These are phyloP conservation scores for Jaenimonas drosophilae DNA, from an alignment of 208 protist species.

Conservation along the genomic window DNA sequence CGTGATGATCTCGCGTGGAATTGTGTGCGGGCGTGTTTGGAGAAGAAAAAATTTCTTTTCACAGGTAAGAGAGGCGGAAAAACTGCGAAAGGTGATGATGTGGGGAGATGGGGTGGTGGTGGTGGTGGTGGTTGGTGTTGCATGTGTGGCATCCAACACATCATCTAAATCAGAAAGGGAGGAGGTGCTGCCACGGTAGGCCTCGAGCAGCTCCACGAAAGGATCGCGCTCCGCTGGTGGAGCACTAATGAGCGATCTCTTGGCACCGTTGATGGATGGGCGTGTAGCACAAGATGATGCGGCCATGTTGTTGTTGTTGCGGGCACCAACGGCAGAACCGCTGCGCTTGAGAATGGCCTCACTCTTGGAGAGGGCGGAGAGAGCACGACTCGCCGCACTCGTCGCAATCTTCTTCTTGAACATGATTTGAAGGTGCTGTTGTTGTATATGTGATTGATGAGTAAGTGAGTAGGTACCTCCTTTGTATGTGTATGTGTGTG, in stretches of 20 bases:
- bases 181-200: background rate
- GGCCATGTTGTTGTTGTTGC: background rate
- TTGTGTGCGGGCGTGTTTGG: conserved; percentile 46
- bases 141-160: background rate
- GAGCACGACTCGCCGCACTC: too few species aligned
- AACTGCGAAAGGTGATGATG: conserved; percentile 48
- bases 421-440: conserved; percentile 15
- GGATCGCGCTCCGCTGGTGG: too few species aligned
- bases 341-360: too few species aligned
- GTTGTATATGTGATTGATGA: too few species aligned
- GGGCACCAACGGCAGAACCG: too few species aligned
- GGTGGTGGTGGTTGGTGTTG: background rate
- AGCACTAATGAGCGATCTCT: too few species aligned
- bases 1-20: conserved; percentile 52
- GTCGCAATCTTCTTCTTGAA: conserved; percentile 23
- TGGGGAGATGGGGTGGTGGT: too few species aligned
- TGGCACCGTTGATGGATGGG: too few species aligned
- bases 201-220: background rate
- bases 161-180: background rate
- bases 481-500: background rate
- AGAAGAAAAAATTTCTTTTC: conserved; percentile 82
- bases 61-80: conserved; percentile 62
- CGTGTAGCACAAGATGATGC: too few species aligned
- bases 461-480: background rate
- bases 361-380: too few species aligned